Evolutionary conservation across 2,329 filamentous ascomycete genomes (phyloP).

Genomic region (Knoxdaviesia proteae): DNA sequence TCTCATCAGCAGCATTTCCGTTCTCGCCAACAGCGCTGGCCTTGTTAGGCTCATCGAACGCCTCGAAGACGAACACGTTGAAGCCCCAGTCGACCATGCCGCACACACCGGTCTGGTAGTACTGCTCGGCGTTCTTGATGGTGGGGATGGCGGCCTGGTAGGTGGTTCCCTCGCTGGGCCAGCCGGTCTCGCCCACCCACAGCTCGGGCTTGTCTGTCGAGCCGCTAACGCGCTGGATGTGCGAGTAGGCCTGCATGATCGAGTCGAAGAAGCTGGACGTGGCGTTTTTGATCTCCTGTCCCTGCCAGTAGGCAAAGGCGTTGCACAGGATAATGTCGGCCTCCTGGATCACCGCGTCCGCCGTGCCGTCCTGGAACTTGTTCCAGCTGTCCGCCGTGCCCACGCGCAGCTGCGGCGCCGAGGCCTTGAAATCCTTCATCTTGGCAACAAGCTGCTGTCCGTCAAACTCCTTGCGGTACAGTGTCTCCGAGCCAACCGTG

Average conservation of each 20-base stretch:
- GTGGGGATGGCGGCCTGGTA: slow-evolving; percentile 41
- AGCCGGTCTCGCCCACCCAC: slow-evolving; percentile 48
- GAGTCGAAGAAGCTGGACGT: slow-evolving; percentile 46
- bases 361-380: slow-evolving; percentile 47
- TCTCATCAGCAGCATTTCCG: slow-evolving; percentile 40
- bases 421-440: slow-evolving; percentile 38
- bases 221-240: slow-evolving; percentile 37
- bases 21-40: slow-evolving; percentile 40
- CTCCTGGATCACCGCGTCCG: slow-evolving; percentile 37
- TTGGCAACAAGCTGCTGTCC: slow-evolving; percentile 35
- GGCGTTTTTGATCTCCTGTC: slow-evolving; percentile 29
- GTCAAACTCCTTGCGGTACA: slow-evolving; percentile 49
- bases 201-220: slow-evolving; percentile 34
- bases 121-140: slow-evolving; percentile 33
- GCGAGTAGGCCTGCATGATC: slow-evolving; percentile 39
- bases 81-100: slow-evolving; percentile 42
- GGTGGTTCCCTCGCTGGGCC: slow-evolving; percentile 42
- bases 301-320: slow-evolving; percentile 57
- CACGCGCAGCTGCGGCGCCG: slow-evolving; percentile 32
- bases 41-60: slow-evolving; percentile 56
- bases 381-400: slow-evolving; percentile 58
- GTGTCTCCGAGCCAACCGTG: slow-evolving; percentile 48
- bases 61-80: slow-evolving; percentile 55
- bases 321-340: slow-evolving; percentile 44
- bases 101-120: slow-evolving; percentile 42